Evolutionary conservation across 306 rosid species (phyloP).

Genomic region (Ammopiptanthus mongolicus): DNA sequence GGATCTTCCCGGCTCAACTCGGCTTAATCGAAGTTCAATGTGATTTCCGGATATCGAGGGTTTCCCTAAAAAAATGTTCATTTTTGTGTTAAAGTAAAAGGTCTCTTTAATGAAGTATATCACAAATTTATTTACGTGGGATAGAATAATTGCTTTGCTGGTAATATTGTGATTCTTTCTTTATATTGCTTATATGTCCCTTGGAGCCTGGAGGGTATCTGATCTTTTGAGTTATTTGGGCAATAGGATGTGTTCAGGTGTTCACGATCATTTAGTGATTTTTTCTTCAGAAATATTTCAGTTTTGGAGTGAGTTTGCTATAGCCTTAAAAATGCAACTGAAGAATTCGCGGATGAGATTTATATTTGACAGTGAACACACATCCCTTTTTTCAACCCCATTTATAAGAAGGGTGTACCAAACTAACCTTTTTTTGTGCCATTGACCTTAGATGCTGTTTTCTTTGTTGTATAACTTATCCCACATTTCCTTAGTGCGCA

Average conservation of each 20-base stretch:
- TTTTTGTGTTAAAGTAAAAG: background rate
- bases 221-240: background rate
- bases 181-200: background rate
- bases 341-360: background rate
- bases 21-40: too few species aligned
- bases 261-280: background rate
- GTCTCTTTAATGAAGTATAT: background rate
- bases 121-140: background rate
- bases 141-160: background rate
- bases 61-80: background rate
- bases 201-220: background rate
- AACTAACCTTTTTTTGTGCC: background rate
- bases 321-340: background rate
- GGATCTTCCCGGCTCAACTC: too few species aligned
- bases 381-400: background rate
- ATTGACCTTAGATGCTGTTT: background rate
- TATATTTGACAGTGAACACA: background rate
- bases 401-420: background rate
- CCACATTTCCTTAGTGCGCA: background rate
- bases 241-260: background rate
- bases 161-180: constrained; percentile 7
- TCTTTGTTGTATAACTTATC: background rate
- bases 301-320: background rate
- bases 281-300: background rate
- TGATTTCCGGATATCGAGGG: too few species aligned